Evolutionary conservation across 306 rosid genomes (phyloP).

Genomic region (Prunus dulcis): DNA sequence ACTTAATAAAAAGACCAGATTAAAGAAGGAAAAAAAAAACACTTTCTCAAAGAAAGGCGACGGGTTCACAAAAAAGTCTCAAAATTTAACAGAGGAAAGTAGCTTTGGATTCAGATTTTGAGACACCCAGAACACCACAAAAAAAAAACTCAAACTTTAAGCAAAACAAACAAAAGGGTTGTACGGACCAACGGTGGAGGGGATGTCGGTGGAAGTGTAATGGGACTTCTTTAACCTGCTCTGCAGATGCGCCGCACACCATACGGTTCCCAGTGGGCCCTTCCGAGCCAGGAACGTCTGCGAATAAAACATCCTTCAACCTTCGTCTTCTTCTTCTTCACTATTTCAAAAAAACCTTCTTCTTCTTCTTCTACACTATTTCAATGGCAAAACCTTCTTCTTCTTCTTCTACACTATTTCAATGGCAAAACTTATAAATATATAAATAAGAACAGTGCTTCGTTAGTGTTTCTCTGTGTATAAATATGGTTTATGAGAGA

Average conservation of each 20-base stretch:
- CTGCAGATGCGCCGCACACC: constrained; percentile 96
- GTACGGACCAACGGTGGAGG: constrained; percentile 63
- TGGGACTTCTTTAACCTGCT: constrained; percentile 80
- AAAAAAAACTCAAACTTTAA: background rate
- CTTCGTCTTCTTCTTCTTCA: background rate
- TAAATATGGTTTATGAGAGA: background rate
- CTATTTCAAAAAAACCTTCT: background rate
- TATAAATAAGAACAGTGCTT: background rate
- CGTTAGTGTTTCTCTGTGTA: background rate
- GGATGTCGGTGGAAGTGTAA: constrained; percentile 60
- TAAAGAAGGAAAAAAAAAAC: background rate
- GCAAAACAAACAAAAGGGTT: background rate
- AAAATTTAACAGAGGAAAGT: background rate
- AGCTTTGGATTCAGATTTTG: background rate
- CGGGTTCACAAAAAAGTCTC: background rate
- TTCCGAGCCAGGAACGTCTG: constrained; percentile 82
- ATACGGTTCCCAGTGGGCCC: constrained; percentile 81
- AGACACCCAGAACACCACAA: background rate
- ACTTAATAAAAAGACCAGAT: background rate
- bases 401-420: background rate
- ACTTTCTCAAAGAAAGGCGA: background rate
- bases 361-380: background rate
- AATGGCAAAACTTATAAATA: background rate
- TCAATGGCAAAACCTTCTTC: background rate
- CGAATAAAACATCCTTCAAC: constrained; percentile 67